Evolutionary conservation across 352 stramenopile species (phyloP).

Genomic region (Globisporangium orthogonon): DNA sequence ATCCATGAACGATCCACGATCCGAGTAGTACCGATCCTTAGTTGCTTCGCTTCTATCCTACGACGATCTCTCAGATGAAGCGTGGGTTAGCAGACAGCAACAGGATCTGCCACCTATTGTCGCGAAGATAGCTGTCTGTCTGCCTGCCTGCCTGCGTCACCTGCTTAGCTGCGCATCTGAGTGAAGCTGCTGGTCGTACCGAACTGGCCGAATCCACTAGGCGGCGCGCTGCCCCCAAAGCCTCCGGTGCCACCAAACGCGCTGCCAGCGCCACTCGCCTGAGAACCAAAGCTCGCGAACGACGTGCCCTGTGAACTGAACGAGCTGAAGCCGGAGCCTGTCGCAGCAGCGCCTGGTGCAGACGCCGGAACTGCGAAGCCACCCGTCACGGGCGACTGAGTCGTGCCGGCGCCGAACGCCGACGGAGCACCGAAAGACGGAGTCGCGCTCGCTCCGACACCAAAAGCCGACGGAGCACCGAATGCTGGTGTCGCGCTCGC

Average conservation of each 20-base stretch:
- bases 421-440: constrained; percentile 17
- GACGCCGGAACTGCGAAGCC: constrained; percentile 9
- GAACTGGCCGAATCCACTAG: not conserved
- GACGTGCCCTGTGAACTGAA: constrained; percentile 29
- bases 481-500: constrained; percentile 16
- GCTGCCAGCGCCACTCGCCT: constrained; percentile 3
- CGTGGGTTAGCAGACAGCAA: not conserved
- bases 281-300: constrained; percentile 36
- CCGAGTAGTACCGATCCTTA: no score
- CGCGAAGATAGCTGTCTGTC: no score
- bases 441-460: constrained; percentile 25
- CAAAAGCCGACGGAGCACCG: constrained; percentile 25
- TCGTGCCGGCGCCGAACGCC: constrained; percentile 22
- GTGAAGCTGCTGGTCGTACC: constrained; percentile 33
- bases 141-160: not conserved
- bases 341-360: constrained; percentile 2
- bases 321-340: constrained; percentile 35
- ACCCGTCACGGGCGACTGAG: not conserved
- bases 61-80: no score
- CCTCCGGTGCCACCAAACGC: constrained; percentile 16
- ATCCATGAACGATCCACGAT: no score
- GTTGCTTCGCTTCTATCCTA: no score
- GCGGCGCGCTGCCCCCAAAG: constrained; percentile 14
- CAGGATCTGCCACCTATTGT: not conserved
- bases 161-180: constrained; percentile 12